Conservation (phyloP, 768 basidiomycete genomes). For the Mycena metata region DNA sequence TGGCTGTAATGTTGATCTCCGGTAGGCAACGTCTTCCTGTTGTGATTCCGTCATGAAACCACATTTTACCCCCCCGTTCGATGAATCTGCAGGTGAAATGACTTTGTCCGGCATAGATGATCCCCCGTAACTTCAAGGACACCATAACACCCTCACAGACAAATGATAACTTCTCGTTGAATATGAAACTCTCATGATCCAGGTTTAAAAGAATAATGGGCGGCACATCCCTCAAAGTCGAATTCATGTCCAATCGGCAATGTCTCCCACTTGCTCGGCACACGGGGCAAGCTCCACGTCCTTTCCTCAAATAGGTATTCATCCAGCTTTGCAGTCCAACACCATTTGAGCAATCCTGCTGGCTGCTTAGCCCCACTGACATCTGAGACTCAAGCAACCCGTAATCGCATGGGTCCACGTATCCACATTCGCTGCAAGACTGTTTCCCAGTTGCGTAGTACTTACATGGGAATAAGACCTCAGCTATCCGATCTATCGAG, state of each 20-base stretch:
- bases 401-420: neutral
- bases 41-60: slow-evolving; percentile 9
- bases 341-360: neutral
- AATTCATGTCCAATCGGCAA: neutral
- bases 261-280: neutral
- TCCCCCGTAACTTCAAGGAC: neutral
- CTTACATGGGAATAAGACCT: neutral
- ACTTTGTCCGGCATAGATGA: neutral
- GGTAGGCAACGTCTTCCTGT: neutral
- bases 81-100: slow-evolving; percentile 4
- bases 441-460: neutral
- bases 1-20: neutral
- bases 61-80: neutral
- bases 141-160: neutral
- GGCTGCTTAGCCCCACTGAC: neutral
- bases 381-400: neutral
- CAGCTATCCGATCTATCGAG: neutral
- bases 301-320: neutral
- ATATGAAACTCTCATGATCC: neutral
- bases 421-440: neutral
- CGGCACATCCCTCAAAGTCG: neutral
- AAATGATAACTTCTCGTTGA: neutral
- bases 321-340: neutral
- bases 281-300: neutral
- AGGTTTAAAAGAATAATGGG: neutral